Percentiles rank a stretch among this genome's conserved stretches.
phyloP scores from a whole-genome alignment of 176 grass and related monocot genomes.

The Carex kokanica region DNA sequence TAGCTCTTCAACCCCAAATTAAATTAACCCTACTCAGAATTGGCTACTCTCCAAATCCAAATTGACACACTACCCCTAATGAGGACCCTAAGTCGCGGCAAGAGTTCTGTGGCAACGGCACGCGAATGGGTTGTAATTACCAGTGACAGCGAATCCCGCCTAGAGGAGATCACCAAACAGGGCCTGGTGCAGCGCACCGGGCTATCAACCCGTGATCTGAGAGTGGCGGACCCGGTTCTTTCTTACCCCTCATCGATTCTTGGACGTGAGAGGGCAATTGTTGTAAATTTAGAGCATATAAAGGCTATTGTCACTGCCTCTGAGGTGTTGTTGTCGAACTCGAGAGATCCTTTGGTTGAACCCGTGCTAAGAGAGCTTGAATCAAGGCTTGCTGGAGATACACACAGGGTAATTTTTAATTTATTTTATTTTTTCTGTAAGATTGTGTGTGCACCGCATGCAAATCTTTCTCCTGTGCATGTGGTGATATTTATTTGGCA shows the following conservation, averaged over 20 bases:
- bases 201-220: constrained; percentile 37
- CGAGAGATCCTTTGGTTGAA: constrained; percentile 38
- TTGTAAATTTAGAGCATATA: constrained; percentile 64
- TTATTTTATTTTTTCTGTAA: neutral
- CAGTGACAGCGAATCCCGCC: neutral
- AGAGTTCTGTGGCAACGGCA: neutral
- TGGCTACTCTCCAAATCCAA: neutral
- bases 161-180: constrained; percentile 41
- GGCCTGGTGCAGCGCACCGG: constrained; percentile 45
- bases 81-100: neutral
- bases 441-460: no score
- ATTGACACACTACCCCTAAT: neutral
- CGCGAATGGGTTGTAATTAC: constrained; percentile 36
- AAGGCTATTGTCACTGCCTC: constrained; percentile 58
- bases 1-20: neutral
- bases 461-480: neutral
- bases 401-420: neutral
- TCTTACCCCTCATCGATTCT: constrained; percentile 40
- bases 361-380: constrained; percentile 45
- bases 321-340: constrained; percentile 57
- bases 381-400: constrained; percentile 20
- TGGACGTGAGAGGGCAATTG: constrained; percentile 48
- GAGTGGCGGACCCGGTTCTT: constrained; percentile 46
- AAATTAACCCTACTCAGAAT: neutral
- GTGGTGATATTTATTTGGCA: neutral